phyloP scores from a whole-genome alignment of 148 eudicot genomes.

The Limonium bicolor region DNA sequence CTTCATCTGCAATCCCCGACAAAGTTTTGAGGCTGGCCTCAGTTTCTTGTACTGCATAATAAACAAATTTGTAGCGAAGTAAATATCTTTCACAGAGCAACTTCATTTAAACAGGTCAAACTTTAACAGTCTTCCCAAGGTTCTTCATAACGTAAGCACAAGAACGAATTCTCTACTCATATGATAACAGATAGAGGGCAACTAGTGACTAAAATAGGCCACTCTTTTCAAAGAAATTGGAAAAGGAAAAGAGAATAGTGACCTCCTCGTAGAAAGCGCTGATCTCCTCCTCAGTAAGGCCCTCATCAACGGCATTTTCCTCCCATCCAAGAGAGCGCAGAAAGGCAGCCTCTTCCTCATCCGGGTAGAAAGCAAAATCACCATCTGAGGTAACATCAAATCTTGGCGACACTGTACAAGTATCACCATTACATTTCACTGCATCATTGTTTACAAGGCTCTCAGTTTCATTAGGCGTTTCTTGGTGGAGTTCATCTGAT shows the following conservation, averaged over 20 bases:
- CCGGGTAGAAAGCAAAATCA: slow-evolving; percentile 19
- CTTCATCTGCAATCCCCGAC: slow-evolving; percentile 25
- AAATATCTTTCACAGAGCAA: background rate
- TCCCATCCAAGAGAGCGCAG: slow-evolving; percentile 92
- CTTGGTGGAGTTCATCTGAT: slow-evolving; percentile 18
- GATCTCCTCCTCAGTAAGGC: slow-evolving; percentile 89
- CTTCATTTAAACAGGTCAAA: background rate
- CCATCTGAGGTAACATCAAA: slow-evolving; percentile 19
- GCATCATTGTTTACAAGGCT: slow-evolving; percentile 21
- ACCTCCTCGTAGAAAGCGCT: slow-evolving; percentile 63
- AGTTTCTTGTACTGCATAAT: slow-evolving; percentile 30
- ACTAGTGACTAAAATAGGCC: background rate
- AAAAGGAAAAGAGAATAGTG: slow-evolving; percentile 2
- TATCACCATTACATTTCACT: slow-evolving; percentile 28
- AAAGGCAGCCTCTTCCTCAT: slow-evolving; percentile 70
- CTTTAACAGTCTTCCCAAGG: background rate
- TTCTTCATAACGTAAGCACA: background rate
- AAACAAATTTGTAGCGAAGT: background rate
- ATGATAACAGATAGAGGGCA: background rate
- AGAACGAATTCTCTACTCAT: background rate
- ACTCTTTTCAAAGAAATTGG: background rate
- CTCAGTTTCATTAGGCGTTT: slow-evolving; percentile 7
- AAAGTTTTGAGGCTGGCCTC: slow-evolving; percentile 29
- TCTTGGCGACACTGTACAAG: slow-evolving; percentile 8
- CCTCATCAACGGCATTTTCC: slow-evolving; percentile 68